A percentile compares a stretch with the other conserved stretches of the same genome.
Evolutionary conservation across 1,284 basidiomycete species (phyloP).

Genomic region (Rhodotorula glutinis): DNA sequence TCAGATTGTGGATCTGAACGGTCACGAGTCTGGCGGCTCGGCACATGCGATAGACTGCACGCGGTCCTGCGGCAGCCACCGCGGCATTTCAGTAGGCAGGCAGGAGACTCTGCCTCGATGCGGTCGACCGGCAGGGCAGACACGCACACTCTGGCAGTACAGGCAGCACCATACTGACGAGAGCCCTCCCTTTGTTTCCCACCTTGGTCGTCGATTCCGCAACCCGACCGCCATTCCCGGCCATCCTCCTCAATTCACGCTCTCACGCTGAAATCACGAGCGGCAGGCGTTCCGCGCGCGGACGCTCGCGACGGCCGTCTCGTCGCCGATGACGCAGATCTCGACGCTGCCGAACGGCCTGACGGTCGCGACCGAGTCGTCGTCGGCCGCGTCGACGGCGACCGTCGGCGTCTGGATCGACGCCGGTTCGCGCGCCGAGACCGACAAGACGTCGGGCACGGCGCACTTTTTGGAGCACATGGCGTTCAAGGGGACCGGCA

Average conservation of each 20-base stretch:
- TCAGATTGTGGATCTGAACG: no score
- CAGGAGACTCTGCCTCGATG: no score
- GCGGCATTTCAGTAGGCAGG: no score
- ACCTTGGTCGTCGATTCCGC: neutral
- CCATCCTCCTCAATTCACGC: neutral
- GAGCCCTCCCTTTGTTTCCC: no score
- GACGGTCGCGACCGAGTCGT: slow-evolving; percentile 72
- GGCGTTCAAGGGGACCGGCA: slow-evolving; percentile 78
- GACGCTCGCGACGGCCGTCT: slow-evolving; percentile 61
- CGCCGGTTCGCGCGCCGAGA: slow-evolving; percentile 95
- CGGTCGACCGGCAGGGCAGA: no score
- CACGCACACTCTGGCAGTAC: no score
- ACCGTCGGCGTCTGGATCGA: slow-evolving; percentile 99
- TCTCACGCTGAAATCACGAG: no score
- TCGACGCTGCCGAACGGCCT: slow-evolving; percentile 87
- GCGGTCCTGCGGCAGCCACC: no score
- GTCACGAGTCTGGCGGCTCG: no score
- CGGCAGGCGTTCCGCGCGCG: slow-evolving; percentile 17
- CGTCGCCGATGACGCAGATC: slow-evolving; percentile 75
- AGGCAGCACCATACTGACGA: no score
- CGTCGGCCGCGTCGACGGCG: slow-evolving; percentile 91
- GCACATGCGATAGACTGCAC: no score
- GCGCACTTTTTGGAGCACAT: slow-evolving; percentile 99
- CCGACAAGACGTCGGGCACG: slow-evolving; percentile 86
- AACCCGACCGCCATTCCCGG: neutral